A percentile compares a stretch with the other conserved stretches of the same genome.
Evolutionary conservation across 352 stramenopile genomes (phyloP).

Genomic region (Phytophthora colocasiae): DNA sequence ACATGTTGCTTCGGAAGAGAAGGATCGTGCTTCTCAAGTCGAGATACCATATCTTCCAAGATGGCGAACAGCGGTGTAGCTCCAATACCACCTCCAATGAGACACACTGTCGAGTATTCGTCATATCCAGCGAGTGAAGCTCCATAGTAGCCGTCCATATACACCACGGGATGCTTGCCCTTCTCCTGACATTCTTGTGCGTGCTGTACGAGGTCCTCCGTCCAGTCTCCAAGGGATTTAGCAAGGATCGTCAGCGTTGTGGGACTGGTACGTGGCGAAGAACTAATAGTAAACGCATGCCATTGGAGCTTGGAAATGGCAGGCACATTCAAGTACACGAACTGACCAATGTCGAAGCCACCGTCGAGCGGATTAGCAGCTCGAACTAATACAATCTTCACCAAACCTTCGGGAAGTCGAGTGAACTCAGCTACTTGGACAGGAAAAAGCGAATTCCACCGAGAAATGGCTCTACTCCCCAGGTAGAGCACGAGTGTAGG

Average conservation of each 20-base stretch:
- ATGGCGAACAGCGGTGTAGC: conserved; percentile 63
- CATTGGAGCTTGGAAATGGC: conserved; percentile 65
- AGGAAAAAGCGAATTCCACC: conserved; percentile 42
- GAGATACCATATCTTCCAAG: conserved; percentile 54
- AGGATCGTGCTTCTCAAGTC: conserved; percentile 15
- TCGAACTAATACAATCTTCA: conserved; percentile 54
- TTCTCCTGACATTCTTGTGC: conserved; percentile 39
- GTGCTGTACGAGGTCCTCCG: conserved; percentile 46
- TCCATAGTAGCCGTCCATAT: conserved; percentile 68
- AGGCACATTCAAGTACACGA: conserved; percentile 67
- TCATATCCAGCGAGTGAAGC: conserved; percentile 50
- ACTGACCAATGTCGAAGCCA: conserved; percentile 55
- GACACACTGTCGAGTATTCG: conserved; percentile 50
- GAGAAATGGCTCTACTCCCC: conserved; percentile 54
- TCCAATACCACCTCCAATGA: conserved; percentile 60
- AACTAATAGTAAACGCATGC: conserved; percentile 70
- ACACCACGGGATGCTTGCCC: conserved; percentile 39
- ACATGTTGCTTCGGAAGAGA: conserved; percentile 34
- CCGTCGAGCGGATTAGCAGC: conserved; percentile 24
- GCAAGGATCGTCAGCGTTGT: conserved; percentile 53
- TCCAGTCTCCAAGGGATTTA: conserved; percentile 64
- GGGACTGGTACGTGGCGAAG: conserved; percentile 44
- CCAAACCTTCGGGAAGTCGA: conserved; percentile 42
- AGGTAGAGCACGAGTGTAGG: conserved; percentile 63
- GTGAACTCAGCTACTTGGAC: conserved; percentile 47